These are phyloP conservation scores for Flaveria robusta DNA, from an alignment of 129 eudicot species.

Conservation along the genomic window DNA sequence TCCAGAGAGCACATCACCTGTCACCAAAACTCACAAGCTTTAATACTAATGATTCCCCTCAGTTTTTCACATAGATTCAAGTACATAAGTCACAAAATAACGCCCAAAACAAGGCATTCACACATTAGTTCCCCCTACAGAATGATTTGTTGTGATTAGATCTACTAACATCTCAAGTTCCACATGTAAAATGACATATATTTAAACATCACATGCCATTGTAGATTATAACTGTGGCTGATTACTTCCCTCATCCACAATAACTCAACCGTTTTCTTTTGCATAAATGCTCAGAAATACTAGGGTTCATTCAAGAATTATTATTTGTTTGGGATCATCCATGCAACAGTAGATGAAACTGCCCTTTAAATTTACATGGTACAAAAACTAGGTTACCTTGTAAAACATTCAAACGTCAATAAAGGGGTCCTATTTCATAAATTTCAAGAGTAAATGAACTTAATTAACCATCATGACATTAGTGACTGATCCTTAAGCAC, in stretches of 20 bases:
- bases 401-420: no score
- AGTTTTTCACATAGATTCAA: neutral
- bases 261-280: neutral
- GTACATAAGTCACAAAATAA: neutral
- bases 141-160: neutral
- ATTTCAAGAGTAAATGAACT: no score
- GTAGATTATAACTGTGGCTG: neutral
- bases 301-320: neutral
- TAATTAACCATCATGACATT: neutral
- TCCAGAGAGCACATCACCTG: slow-evolving; percentile 96
- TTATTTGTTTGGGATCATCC: neutral
- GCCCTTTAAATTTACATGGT: neutral
- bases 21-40: slow-evolving; percentile 18
- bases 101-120: neutral
- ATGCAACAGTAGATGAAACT: neutral
- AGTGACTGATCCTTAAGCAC: neutral
- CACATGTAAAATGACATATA: neutral
- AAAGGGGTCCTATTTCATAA: no score
- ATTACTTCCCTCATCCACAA: neutral
- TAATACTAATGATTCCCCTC: neutral
- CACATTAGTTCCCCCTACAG: neutral
- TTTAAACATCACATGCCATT: neutral
- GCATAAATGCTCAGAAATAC: neutral
- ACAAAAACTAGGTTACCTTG: neutral
- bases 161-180: neutral